Percentiles rank a stretch among this genome's conserved stretches.
phyloP scores from a whole-genome alignment of 2,329 filamentous ascomycete genomes.

The Epichloe brachyelytri region DNA sequence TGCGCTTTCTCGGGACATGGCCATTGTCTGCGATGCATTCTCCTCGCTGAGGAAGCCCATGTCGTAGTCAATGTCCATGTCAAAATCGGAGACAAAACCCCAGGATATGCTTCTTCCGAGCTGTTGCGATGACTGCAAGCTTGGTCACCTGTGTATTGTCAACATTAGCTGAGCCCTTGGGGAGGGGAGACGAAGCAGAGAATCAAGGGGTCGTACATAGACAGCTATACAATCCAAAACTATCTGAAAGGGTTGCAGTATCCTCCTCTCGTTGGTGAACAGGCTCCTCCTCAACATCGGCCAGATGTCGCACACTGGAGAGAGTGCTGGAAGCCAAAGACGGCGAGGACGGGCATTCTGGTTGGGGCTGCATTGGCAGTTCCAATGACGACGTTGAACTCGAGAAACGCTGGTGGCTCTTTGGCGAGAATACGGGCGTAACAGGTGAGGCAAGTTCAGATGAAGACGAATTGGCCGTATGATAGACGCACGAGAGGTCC shows the following conservation, averaged over 20 bases:
- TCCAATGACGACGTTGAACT: constrained; percentile 73
- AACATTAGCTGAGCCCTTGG: constrained; percentile 9
- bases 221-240: constrained; percentile 48
- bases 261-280: constrained; percentile 57
- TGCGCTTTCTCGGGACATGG: constrained; percentile 39
- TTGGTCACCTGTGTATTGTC: constrained; percentile 38
- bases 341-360: constrained; percentile 11
- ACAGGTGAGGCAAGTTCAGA: constrained; percentile 59
- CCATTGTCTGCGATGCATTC: constrained; percentile 37
- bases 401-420: constrained; percentile 50
- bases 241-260: constrained; percentile 14
- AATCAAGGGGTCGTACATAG: constrained; percentile 47
- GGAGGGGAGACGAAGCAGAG: no score
- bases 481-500: constrained; percentile 28
- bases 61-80: constrained; percentile 52
- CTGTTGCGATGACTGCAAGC: constrained; percentile 44
- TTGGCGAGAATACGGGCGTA: constrained; percentile 56
- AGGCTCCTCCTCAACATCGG: constrained; percentile 76
- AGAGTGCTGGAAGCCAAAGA: constrained; percentile 27
- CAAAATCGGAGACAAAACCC: constrained; percentile 28
- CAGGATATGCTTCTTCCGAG: constrained; percentile 25
- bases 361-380: constrained; percentile 28
- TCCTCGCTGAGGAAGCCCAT: constrained; percentile 51
- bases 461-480: constrained; percentile 40
- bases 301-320: constrained; percentile 53